Evolutionary conservation across 352 stramenopile genomes (phyloP).

Genomic region (Pythium phragmitis): DNA sequence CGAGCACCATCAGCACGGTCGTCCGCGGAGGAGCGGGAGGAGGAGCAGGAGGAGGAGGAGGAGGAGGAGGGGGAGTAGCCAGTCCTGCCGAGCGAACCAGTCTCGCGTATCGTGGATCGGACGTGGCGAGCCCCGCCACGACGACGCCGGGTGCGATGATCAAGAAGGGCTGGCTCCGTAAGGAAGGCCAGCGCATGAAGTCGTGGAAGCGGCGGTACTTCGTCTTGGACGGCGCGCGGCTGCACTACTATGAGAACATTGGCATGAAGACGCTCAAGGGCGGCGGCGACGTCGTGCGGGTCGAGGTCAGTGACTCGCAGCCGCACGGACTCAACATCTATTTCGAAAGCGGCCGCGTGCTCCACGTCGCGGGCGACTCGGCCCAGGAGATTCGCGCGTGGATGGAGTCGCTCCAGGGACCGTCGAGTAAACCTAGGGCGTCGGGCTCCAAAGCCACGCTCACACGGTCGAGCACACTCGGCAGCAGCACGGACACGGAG

Average conservation of each 20-base stretch:
- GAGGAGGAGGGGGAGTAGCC: too few species aligned
- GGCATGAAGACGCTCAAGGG: slow-evolving; percentile 39
- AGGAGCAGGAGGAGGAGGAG: background rate
- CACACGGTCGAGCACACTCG: slow-evolving; percentile 8
- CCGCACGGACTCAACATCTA: slow-evolving; percentile 71
- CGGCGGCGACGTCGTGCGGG: slow-evolving; percentile 50
- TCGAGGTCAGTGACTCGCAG: slow-evolving; percentile 43
- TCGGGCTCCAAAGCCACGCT: background rate
- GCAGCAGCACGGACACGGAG: slow-evolving; percentile 12
- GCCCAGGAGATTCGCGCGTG: slow-evolving; percentile 59
- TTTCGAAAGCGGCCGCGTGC: slow-evolving; percentile 49
- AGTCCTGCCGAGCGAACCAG: background rate
- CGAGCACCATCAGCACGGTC: slow-evolving; percentile 12
- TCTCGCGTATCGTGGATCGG: slow-evolving; percentile 2
- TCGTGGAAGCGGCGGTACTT: slow-evolving; percentile 83
- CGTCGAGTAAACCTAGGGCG: background rate
- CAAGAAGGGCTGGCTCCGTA: slow-evolving; percentile 78
- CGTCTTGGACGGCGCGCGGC: slow-evolving; percentile 34
- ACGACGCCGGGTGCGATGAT: slow-evolving; percentile 1
- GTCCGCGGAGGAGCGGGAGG: background rate
- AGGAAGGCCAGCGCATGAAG: slow-evolving; percentile 70
- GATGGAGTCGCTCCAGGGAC: slow-evolving; percentile 46
- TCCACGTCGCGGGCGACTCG: slow-evolving; percentile 68
- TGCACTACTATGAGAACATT: slow-evolving; percentile 38
- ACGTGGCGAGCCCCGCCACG: background rate